A percentile compares a stretch with the other conserved stretches of the same genome.
Evolutionary conservation across 2,329 filamentous ascomycete genomes (phyloP).

Genomic region (Colletotrichum musae): DNA sequence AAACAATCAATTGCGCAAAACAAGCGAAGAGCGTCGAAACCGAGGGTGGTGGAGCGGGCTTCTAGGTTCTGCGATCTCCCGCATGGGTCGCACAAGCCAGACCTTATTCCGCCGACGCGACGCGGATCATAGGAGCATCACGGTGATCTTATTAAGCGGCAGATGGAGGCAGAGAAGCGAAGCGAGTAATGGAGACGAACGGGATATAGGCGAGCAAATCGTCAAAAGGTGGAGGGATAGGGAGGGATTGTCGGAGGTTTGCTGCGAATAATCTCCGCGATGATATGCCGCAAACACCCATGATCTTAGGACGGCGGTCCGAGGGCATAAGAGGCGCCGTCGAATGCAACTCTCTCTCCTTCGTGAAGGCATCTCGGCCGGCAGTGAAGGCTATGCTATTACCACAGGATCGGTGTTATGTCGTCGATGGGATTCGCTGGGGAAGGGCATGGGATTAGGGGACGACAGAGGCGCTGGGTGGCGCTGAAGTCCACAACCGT

Average conservation of each 20-base stretch:
- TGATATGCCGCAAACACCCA: slow-evolving; percentile 11
- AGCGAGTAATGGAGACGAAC: slow-evolving; percentile 4
- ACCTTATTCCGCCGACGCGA: slow-evolving; percentile 37
- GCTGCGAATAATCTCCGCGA: slow-evolving; percentile 4
- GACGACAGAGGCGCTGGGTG: neutral
- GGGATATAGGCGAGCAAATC: neutral
- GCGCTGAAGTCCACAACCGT: slow-evolving; percentile 28
- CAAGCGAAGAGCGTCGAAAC: slow-evolving; percentile 32
- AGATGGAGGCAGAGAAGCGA: neutral
- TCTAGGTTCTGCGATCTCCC: slow-evolving; percentile 22
- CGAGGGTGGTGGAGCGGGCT: neutral
- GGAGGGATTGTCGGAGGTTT: slow-evolving; percentile 12
- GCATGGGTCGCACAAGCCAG: slow-evolving; percentile 41
- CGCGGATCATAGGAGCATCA: slow-evolving; percentile 26
- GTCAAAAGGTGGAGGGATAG: neutral
- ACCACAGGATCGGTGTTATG: neutral
- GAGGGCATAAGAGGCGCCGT: neutral
- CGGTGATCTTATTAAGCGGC: slow-evolving; percentile 7
- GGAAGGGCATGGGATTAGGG: neutral
- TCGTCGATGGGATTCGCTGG: slow-evolving; percentile 10
- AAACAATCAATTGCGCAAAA: slow-evolving; percentile 24
- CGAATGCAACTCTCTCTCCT: slow-evolving; percentile 3
- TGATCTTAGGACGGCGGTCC: neutral
- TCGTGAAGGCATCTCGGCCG: neutral
- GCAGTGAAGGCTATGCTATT: slow-evolving; percentile 8